Evolutionary conservation across 441 rosid genomes (phyloP), one percentile per base, ranked within the genome.

Genomic region (Arabidopsis lyrata): DNA sequence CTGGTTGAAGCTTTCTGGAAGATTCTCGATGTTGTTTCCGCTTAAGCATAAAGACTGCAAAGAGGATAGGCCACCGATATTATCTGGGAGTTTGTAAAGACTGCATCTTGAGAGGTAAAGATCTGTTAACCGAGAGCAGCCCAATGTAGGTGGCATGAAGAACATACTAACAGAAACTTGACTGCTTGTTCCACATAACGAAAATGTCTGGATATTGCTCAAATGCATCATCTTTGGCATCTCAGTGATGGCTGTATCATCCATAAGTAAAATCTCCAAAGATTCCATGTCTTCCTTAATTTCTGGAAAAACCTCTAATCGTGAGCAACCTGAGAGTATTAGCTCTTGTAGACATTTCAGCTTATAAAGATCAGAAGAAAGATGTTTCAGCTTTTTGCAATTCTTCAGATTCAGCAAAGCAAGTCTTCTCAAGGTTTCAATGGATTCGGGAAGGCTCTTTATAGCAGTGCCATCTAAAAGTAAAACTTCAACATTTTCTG

Each of bases 311-410:
- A 48, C 50, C 5, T 68, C 27, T 68, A 75, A 50, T 5, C 60
- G 34, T 60, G 78, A 60, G 69, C 78, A 75, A 1, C 81, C 81
- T n/a, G 78, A 68, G 44, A 78, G 75, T 54, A 61, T 63, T n/a
- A 78, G 78, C 57, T 73, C 70, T 55, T 73, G 74, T 20, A 78
- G 58, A 68, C 52, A 55, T 56, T 68, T 73, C 56, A 75, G 61
- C 69, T 71, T 62, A 32, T 49, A 55, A 60, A 79, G 59, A 66
- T 63, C 68, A 22, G 70, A 29, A 35, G 83, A 72, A 67, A 78
- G 42, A 67, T 1, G 3, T 49, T 44, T 71, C 41, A 75, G 6
- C 24, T 24, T 68, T 75, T 54, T 62, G 69, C 79, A 75, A 38
- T 75, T 62, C 59, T 75, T 75, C 38, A 75, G 69, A 42, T 62